Percentiles rank a stretch among this genome's conserved stretches.
phyloP scores from a whole-genome alignment of 108 stramenopile species.

The Bacterosira constricta region DNA sequence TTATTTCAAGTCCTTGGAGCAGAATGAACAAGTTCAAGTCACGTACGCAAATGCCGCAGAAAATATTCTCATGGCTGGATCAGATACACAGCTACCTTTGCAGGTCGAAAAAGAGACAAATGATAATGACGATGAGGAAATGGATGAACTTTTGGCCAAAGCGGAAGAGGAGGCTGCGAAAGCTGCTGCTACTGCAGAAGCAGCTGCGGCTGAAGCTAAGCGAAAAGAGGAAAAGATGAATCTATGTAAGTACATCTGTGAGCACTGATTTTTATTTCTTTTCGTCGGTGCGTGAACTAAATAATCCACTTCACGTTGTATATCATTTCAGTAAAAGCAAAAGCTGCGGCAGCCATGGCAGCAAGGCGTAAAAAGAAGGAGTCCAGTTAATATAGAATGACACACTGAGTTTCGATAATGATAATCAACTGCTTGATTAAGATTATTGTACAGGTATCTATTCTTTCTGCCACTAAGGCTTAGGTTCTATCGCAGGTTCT shows the following conservation, averaged over 20 bases:
- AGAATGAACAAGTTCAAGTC: constrained; percentile 1
- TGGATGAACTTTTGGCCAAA: constrained; percentile 41
- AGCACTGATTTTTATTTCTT: neutral
- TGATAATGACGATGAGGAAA: constrained; percentile 32
- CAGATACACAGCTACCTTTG: constrained; percentile 18
- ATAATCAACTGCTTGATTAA: too few relatives aligned
- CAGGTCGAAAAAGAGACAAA: constrained; percentile 5
- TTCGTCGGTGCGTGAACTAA: neutral
- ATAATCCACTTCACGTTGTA: neutral
- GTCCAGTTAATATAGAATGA: too few relatives aligned
- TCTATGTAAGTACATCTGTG: constrained; percentile 22
- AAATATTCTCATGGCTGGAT: constrained; percentile 20
- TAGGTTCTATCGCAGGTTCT: neutral
- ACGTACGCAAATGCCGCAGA: neutral
- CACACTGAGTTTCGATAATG: too few relatives aligned
- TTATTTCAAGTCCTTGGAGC: constrained; percentile 16
- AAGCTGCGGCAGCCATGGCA: constrained; percentile 49
- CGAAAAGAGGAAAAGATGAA: constrained; percentile 85
- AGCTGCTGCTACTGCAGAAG: constrained; percentile 41
- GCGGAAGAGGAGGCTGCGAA: constrained; percentile 44
- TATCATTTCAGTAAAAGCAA: constrained; percentile 24
- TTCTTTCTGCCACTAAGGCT: too few relatives aligned
- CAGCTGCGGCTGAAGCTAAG: constrained; percentile 62
- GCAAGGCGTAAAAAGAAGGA: constrained; percentile 34
- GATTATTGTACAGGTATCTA: too few relatives aligned